A percentile compares a stretch with the other conserved stretches of the same genome.
phyloP scores from a whole-genome alignment of 148 eudicot species.

The Gaultheria prostrata region DNA sequence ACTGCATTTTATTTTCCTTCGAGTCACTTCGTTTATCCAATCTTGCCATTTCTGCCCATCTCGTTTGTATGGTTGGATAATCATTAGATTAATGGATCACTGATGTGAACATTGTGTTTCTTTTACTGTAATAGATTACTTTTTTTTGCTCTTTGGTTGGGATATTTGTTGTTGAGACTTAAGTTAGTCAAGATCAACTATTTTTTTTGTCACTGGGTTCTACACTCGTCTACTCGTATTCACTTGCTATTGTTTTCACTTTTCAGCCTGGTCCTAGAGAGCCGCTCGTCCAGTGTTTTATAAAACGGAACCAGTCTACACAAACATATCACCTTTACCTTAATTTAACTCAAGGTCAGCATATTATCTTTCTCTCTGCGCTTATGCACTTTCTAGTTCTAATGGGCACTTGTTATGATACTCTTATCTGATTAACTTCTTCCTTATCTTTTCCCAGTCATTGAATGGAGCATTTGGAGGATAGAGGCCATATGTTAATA shows the following conservation, averaged over 20 bases:
- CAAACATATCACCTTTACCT: slow-evolving; percentile 65
- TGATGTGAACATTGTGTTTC: neutral
- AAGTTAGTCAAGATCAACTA: neutral
- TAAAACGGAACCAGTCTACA: slow-evolving; percentile 56
- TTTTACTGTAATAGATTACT: no score
- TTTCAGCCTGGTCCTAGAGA: slow-evolving; percentile 91
- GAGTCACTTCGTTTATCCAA: neutral
- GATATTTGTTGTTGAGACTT: neutral
- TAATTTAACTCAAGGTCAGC: slow-evolving; percentile 59
- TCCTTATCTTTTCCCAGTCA: neutral
- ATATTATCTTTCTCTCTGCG: neutral
- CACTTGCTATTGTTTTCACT: slow-evolving; percentile 29
- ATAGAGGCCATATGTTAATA: neutral
- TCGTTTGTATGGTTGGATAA: neutral
- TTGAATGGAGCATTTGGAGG: slow-evolving; percentile 5
- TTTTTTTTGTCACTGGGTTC: neutral
- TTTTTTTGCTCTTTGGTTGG: neutral
- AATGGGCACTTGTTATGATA: neutral
- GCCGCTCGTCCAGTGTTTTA: slow-evolving; percentile 57
- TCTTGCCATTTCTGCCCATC: neutral
- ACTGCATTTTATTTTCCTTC: neutral
- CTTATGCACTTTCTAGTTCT: neutral
- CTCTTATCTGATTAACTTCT: neutral
- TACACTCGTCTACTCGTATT: neutral
- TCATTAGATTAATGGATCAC: neutral